These are phyloP conservation scores for Trypanosoma scelopori DNA, from an alignment of 208 protist genomes.

Conservation along the genomic window DNA sequence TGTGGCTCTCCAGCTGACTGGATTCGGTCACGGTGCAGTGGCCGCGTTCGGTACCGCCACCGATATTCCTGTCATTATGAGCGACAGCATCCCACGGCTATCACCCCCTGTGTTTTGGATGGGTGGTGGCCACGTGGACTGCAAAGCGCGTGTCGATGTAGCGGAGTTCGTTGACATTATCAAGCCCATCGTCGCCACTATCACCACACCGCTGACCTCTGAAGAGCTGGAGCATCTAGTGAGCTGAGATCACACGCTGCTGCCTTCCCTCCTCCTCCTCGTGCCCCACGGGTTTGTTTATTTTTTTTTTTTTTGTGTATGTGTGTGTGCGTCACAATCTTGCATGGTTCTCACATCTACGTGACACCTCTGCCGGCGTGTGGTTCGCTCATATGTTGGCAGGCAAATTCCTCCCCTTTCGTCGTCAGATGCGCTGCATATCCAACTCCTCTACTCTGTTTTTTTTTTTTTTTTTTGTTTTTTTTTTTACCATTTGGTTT, in stretches of 20 bases:
- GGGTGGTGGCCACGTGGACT: conserved; percentile 82
- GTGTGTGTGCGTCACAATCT: too few species aligned
- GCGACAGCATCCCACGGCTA: conserved; percentile 43
- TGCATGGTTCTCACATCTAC: too few species aligned
- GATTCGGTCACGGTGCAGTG: conserved; percentile 72
- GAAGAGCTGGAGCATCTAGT: conserved; percentile 58
- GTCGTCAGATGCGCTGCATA: too few species aligned
- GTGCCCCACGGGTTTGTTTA: too few species aligned
- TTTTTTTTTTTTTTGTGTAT: too few species aligned
- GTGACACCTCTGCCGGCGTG: too few species aligned
- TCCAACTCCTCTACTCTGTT: not conserved
- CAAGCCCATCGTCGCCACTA: conserved; percentile 56
- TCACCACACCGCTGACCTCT: conserved; percentile 61
- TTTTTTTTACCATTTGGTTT: not conserved
- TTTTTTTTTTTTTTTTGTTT: conserved; percentile 2
- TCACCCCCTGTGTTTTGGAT: conserved; percentile 64
- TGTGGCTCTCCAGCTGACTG: conserved; percentile 56
- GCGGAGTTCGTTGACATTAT: conserved; percentile 61
- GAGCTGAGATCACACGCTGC: not conserved
- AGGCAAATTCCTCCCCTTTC: too few species aligned
- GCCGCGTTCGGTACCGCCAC: conserved; percentile 55
- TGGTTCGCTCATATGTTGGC: too few species aligned
- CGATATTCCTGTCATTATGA: conserved; percentile 76
- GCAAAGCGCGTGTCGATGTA: conserved; percentile 71
- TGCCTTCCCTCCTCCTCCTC: not conserved